Conservation (phyloP, 768 basidiomycete genomes). For the Boletus sp. region DNA sequence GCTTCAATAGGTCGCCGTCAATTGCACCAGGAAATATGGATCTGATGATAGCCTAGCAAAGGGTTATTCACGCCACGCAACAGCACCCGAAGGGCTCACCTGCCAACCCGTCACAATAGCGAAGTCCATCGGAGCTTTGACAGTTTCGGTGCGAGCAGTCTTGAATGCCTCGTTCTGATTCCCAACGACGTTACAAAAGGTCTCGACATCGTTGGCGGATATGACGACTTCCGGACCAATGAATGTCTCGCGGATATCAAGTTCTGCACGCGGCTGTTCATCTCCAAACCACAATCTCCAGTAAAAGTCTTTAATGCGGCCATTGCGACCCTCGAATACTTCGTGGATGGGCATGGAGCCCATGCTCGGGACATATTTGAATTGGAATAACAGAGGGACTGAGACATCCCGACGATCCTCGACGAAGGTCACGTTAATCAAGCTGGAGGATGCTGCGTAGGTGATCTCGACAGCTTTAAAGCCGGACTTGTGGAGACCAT, state of each 20-base stretch:
- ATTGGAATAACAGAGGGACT: constrained; percentile 79
- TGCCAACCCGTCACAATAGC: constrained; percentile 99
- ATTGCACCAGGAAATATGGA: constrained; percentile 91
- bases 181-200: constrained; percentile 90
- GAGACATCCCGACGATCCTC: constrained; percentile 78
- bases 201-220: constrained; percentile 70
- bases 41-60: constrained; percentile 92
- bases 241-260: constrained; percentile 80
- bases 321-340: constrained; percentile 75
- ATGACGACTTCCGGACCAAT: constrained; percentile 84
- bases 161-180: constrained; percentile 93
- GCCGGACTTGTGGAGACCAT: constrained; percentile 61
- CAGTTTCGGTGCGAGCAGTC: constrained; percentile 56
- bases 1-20: constrained; percentile 91
- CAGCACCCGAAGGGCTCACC: constrained; percentile 46
- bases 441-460: constrained; percentile 48
- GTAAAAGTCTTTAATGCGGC: constrained; percentile 94
- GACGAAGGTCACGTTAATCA: constrained; percentile 70
- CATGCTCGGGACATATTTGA: constrained; percentile 82
- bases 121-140: constrained; percentile 97
- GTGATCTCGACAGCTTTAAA: constrained; percentile 84
- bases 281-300: constrained; percentile 99
- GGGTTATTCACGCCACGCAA: constrained; percentile 3
- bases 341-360: constrained; percentile 95
- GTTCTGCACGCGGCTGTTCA: constrained; percentile 67